Base-by-base conservation (phyloP, 441 rosid genomes). In the Kokia cookei region DNA sequence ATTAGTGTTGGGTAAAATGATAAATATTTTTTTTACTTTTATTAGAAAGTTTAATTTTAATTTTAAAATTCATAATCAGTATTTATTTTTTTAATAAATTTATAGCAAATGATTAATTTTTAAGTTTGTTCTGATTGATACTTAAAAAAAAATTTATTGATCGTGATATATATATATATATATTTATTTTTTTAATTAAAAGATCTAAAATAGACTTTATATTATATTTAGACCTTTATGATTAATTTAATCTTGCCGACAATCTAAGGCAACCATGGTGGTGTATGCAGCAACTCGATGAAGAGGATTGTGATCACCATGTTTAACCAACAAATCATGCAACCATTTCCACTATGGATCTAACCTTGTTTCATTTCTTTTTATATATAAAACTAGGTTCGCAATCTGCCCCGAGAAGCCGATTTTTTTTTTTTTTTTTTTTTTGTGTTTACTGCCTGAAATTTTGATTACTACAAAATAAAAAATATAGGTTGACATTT, bases 321-420 rank as follows among this genome's bases (percentile, higher is more conserved):
- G 19, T 4, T 32, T 0, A 63, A 40, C 68, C 29, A 22, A 4
- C 27, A 17, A 40, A 64, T 9, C 15, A 40, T 17, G 50, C 27
- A 17, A 17, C 15, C 68, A 17, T 40, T 63, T 63, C 42, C 50
- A 40, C 51, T 1, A 19, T 15, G 32, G 51, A 55, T 69, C 72
- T 74, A 47, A 29, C 37, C 7, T 3, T n/a, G 12, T 62, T 62
- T 37, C 42, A 1, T 62, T 62, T n/a, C 1, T 35, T 63, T 60
- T 1, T 13, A 69, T 35, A 48, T 14, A 2, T 32, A 9, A 9
- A n/a, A 43, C 4, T 32, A 26, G 8, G 51, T 10, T 22, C 15
- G 14, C 40, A 42, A 71, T 74, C 85, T 58, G 83, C 79, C 66
- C 27, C 89, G 82, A 86, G 78, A 68, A 82, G 87, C 87, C 86